Conservation (phyloP, 1,139 yeast species). For the Suhomyces chickasaworum region DNA sequence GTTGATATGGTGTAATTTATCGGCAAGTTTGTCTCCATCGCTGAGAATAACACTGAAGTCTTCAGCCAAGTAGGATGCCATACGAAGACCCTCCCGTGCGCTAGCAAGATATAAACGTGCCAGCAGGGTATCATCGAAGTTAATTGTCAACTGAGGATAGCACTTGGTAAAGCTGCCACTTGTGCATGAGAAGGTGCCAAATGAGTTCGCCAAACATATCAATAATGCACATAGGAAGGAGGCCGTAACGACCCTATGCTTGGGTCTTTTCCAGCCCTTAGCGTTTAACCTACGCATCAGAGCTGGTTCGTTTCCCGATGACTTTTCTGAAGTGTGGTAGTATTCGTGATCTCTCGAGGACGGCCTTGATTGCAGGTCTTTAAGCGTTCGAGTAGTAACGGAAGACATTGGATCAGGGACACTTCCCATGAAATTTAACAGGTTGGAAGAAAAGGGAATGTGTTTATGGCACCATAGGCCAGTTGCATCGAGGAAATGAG, state of each 20-base stretch:
- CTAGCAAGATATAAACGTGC: constrained; percentile 35
- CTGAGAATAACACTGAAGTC: constrained; percentile 44
- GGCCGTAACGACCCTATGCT: constrained; percentile 1
- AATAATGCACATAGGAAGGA: constrained; percentile 13
- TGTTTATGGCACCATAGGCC: background rate
- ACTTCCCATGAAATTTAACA: background rate
- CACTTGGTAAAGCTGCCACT: constrained; percentile 26
- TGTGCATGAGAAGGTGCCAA: constrained; percentile 18
- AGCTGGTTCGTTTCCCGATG: background rate
- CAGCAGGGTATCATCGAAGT: constrained; percentile 35
- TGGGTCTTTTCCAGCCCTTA: background rate
- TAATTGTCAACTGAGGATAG: constrained; percentile 48
- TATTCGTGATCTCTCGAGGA: background rate
- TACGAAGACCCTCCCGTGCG: constrained; percentile 51
- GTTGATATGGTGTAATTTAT: constrained; percentile 23
- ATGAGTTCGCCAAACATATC: constrained; percentile 11
- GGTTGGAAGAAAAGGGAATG: background rate
- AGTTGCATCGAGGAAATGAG: background rate
- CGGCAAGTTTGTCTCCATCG: constrained; percentile 22
- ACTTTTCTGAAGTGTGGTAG: background rate
- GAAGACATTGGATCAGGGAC: background rate
- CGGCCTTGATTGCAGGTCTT: background rate
- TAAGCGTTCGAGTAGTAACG: background rate
- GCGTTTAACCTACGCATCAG: background rate
- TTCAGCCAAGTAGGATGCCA: constrained; percentile 57